Evolutionary conservation across 2,329 filamentous ascomycete species (phyloP).

Genomic region (Botrytis medusae): DNA sequence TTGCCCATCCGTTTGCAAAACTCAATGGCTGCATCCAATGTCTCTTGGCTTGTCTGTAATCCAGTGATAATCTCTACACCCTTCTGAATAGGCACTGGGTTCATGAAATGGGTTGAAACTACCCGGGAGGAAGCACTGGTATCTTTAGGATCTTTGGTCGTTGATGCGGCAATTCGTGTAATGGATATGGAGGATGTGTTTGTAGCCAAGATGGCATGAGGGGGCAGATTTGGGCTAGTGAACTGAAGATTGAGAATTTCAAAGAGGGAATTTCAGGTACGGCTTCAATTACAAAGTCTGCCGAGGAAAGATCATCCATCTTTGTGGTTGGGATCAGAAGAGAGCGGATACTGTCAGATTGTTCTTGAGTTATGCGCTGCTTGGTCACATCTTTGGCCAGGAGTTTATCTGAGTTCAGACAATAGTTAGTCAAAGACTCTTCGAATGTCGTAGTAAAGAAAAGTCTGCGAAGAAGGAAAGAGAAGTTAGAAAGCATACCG

Average conservation of each 20-base stretch:
- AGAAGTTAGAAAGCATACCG: slow-evolving; percentile 50
- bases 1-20: slow-evolving; percentile 95
- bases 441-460: too few relatives aligned
- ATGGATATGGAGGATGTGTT: slow-evolving; percentile 99
- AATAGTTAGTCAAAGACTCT: slow-evolving; percentile 9
- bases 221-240: slow-evolving; percentile 79
- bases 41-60: slow-evolving; percentile 82
- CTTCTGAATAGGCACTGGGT: slow-evolving; percentile 94
- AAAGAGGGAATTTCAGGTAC: slow-evolving; percentile 88
- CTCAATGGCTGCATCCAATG: slow-evolving; percentile 76
- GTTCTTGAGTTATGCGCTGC: slow-evolving; percentile 76
- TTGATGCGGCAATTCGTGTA: slow-evolving; percentile 89
- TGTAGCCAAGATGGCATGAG: slow-evolving; percentile 88
- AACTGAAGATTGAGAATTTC: slow-evolving; percentile 83
- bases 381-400: slow-evolving; percentile 91
- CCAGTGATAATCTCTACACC: slow-evolving; percentile 97
- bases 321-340: slow-evolving; percentile 69
- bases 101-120: slow-evolving; percentile 98
- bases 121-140: slow-evolving; percentile 82
- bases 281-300: slow-evolving; percentile 97
- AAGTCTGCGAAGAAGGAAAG: neutral
- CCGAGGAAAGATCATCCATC: slow-evolving; percentile 74
- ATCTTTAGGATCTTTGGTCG: slow-evolving; percentile 74
- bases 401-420: slow-evolving; percentile 68
- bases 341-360: slow-evolving; percentile 70